Conservation (phyloP, 306 rosid genomes). For the Castanea mollissima region DNA sequence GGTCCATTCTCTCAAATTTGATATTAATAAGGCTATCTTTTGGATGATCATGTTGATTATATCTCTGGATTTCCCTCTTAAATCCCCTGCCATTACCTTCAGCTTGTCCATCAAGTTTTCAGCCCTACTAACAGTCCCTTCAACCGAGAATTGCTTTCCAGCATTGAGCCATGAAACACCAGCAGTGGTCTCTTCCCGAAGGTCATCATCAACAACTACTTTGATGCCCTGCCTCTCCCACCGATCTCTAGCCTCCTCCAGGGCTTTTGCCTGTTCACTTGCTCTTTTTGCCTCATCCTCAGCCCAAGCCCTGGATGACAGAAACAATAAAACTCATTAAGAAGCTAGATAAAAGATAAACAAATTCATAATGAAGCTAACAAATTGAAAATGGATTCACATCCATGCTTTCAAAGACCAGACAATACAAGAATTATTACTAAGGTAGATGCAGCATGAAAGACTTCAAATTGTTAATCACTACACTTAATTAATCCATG, state of each 20-base stretch:
- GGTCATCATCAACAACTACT: conserved; percentile 83
- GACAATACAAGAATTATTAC: not conserved
- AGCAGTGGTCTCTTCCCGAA: conserved; percentile 69
- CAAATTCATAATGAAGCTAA: not conserved
- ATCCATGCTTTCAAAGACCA: not conserved
- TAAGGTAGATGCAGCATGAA: not conserved
- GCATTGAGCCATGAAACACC: conserved; percentile 82
- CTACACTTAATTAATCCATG: not conserved
- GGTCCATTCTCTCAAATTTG: conserved; percentile 62
- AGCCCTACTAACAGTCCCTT: conserved; percentile 68
- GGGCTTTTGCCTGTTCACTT: conserved; percentile 80
- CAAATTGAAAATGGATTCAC: not conserved
- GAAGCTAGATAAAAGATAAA: not conserved
- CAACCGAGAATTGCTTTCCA: conserved; percentile 59
- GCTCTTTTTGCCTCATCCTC: conserved; percentile 98
- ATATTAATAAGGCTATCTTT: conserved; percentile 46
- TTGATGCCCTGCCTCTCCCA: conserved; percentile 98
- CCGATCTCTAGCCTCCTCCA: conserved; percentile 92
- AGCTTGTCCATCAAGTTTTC: conserved; percentile 68
- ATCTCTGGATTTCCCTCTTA: conserved; percentile 67
- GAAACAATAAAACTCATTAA: not conserved
- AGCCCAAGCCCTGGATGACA: conserved; percentile 77
- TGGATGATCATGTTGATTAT: conserved; percentile 54
- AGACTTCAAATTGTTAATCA: not conserved
- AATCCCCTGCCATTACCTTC: conserved; percentile 50